These are phyloP conservation scores for Rhodotorula kratochvilovae DNA, from an alignment of 768 basidiomycete genomes.

Conservation along the genomic window DNA sequence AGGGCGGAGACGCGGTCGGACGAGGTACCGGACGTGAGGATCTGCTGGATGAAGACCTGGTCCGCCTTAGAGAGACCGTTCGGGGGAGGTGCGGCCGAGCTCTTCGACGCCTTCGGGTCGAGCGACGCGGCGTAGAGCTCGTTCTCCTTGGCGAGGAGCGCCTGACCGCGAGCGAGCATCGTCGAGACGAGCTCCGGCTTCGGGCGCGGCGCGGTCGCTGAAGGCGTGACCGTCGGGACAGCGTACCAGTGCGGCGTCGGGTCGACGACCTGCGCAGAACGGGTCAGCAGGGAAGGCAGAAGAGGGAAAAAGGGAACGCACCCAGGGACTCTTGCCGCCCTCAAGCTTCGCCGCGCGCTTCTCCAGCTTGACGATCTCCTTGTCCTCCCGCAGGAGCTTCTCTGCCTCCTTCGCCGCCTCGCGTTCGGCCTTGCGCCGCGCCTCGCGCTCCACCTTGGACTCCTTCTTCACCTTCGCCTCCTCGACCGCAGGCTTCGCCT, in stretches of 20 bases:
- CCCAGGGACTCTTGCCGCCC: conserved; percentile 25
- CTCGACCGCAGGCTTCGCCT: conserved; percentile 16
- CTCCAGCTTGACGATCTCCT: conserved; percentile 1
- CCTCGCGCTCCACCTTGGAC: conserved; percentile 28
- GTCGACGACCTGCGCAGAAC: conserved; percentile 35
- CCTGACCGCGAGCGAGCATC: conserved; percentile 39
- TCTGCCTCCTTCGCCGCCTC: conserved; percentile 19
- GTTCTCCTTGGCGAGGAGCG: conserved; percentile 43
- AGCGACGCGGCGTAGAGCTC: conserved; percentile 40
- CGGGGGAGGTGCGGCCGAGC: conserved; percentile 36
- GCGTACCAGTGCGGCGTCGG: conserved; percentile 42
- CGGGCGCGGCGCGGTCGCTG: conserved; percentile 22
- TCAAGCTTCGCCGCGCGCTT: neutral
- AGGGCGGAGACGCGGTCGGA: conserved; percentile 87
- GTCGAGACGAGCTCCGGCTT: conserved; percentile 15
- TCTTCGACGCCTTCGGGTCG: conserved; percentile 38
- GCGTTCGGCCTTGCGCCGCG: conserved; percentile 18
- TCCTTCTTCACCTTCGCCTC: conserved; percentile 27
- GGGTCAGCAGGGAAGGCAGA: too few relatives aligned
- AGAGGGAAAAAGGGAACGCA: neutral
- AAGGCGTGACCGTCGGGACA: conserved; percentile 22
- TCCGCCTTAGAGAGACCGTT: conserved; percentile 39
- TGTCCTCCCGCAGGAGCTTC: neutral
- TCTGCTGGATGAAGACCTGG: conserved; percentile 67
- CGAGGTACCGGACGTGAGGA: conserved; percentile 81